Base-by-base conservation (phyloP, 2,329 filamentous ascomycete species). In the Phialophora tarda region DNA sequence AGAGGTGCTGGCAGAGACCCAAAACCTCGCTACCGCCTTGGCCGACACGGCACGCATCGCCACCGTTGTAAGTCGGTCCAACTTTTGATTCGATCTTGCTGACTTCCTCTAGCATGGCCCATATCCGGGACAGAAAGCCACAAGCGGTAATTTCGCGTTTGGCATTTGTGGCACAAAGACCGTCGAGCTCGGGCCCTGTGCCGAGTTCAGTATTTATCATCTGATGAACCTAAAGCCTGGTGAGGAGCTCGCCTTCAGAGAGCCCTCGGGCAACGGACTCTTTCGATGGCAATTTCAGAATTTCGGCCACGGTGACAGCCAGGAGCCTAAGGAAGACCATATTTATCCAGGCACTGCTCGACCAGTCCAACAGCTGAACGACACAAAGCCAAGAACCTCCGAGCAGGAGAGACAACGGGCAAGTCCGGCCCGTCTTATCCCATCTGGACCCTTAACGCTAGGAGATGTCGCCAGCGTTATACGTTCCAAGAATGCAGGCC, bases 121-220 rank as follows among this genome's bases (percentile, higher is more conserved):
- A 0, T 86, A 86, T 62, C 74, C 76, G 0, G 78, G 80, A 0
- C 83, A 86, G 70, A 81, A 82, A 24, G 84, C 83, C 0, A 86
- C 82, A 0, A 76, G 79, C 0, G 84, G 84, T 0, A 86, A 86
- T 65, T 80, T 86, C 50, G 78, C 78, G 1, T 77, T 80, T 12
- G 44, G 59, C 4, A 63, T 59, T 23, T 54, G 51, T 10, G 77
- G 78, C 28, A 76, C 77, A 38, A 59, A 26, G 6, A 74, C 77
- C 12, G 77, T 79, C 21, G 72, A 77, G 17, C 67, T 78, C 28
- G 81, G 83, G 0, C 77, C 77, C 7, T 2, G 81, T 77, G 63
- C 75, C 79, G 4, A 74, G 54, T 85, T 84, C 68, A 80, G 73
- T 2, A 69, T 84, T 1, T 85, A 85, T 57, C 83, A 85, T 69